phyloP scores from a whole-genome alignment of 495 filamentous ascomycete genomes.

The Cairneyella variabilis region DNA sequence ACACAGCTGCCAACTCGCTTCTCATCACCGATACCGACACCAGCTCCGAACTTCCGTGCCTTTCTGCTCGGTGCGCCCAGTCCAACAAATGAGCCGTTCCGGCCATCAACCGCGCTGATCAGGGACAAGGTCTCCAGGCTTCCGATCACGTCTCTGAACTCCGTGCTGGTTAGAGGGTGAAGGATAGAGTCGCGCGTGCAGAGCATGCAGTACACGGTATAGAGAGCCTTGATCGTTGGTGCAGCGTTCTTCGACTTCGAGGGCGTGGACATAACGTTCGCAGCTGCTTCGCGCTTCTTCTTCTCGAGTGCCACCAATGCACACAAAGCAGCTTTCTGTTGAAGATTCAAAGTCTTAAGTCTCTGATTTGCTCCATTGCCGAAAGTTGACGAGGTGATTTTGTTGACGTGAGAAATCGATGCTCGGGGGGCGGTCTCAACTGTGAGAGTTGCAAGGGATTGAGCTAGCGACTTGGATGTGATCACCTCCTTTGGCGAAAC shows the following conservation, averaged over 20 bases:
- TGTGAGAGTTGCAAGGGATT: conserved; percentile 57
- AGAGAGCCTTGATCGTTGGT: conserved; percentile 75
- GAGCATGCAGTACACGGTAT: conserved; percentile 69
- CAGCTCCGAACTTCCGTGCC: conserved; percentile 37
- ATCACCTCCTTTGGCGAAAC: conserved; percentile 22
- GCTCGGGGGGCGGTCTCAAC: conserved; percentile 80
- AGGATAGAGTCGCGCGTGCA: conserved; percentile 82
- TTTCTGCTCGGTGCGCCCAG: conserved; percentile 58
- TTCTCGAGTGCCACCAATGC: conserved; percentile 78
- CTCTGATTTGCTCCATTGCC: conserved; percentile 79
- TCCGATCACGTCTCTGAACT: conserved; percentile 91
- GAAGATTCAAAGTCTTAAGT: conserved; percentile 82
- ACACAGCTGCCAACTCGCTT: conserved; percentile 72
- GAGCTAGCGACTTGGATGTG: conserved; percentile 30
- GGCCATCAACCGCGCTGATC: conserved; percentile 71
- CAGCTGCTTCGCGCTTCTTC: conserved; percentile 41
- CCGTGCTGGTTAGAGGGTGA: conserved; percentile 79
- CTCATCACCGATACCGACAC: conserved; percentile 50
- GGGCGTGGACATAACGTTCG: conserved; percentile 47
- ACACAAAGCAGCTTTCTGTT: conserved; percentile 95
- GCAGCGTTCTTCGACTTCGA: conserved; percentile 52
- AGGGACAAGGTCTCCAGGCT: conserved; percentile 82
- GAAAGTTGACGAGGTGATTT: conserved; percentile 80
- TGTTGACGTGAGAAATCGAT: conserved; percentile 84
- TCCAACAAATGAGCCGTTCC: conserved; percentile 57